A percentile compares a stretch with the other conserved stretches of the same genome.
These are phyloP conservation scores for Ascodesmis nigricans DNA, from an alignment of 495 filamentous ascomycete genomes.

Conservation along the genomic window DNA sequence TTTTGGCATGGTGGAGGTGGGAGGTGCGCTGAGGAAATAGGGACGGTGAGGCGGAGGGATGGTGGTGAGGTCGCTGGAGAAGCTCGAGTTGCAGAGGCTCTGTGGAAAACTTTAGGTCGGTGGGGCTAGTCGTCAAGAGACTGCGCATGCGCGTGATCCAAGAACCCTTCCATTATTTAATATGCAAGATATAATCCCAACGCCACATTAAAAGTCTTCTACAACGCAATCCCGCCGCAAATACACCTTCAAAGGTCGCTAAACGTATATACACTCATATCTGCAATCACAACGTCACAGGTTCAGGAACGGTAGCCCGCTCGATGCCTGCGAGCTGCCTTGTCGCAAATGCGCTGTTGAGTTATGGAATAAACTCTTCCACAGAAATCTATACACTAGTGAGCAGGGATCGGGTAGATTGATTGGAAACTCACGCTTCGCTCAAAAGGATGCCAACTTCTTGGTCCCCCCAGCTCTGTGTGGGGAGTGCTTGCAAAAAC, in stretches of 20 bases:
- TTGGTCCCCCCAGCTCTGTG: slow-evolving; percentile 90
- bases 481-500: slow-evolving; percentile 90
- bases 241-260: slow-evolving; percentile 4
- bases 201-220: slow-evolving; percentile 4
- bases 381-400: slow-evolving; percentile 14
- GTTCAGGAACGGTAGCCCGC: neutral
- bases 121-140: too few species aligned
- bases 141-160: too few species aligned
- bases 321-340: neutral
- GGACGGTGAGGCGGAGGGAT: too few species aligned
- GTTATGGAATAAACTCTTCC: slow-evolving; percentile 20
- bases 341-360: slow-evolving; percentile 20
- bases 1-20: too few species aligned
- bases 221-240: too few species aligned
- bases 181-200: slow-evolving; percentile 3
- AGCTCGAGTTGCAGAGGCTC: too few species aligned
- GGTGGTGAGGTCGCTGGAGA: too few species aligned
- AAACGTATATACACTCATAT: slow-evolving; percentile 5
- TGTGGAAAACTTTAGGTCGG: too few species aligned
- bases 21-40: too few species aligned
- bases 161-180: too few species aligned
- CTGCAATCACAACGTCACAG: neutral
- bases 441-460: slow-evolving; percentile 88
- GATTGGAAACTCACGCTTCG: slow-evolving; percentile 34
- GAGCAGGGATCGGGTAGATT: slow-evolving; percentile 1